Evolutionary conservation across 192 early-diverging fungal genomes (phyloP).

Genomic region (Backusella tarrabulga): DNA sequence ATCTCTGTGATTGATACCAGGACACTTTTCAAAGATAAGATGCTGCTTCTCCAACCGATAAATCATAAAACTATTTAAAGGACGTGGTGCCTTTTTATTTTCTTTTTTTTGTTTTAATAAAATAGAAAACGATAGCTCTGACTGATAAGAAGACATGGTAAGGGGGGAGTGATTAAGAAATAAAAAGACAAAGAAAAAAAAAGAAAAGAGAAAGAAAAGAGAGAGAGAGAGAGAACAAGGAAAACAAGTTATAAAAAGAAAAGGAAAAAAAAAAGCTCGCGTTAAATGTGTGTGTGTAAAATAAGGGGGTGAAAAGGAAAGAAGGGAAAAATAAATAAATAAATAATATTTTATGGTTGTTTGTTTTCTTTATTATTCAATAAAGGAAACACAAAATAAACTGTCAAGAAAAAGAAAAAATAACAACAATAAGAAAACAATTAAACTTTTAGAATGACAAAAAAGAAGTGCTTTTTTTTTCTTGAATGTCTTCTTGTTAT

Average conservation of each 20-base stretch:
- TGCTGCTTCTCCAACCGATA: constrained; percentile 59
- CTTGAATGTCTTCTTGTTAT: too few species aligned
- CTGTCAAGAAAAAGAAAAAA: neutral
- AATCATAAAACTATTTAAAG: constrained; percentile 66
- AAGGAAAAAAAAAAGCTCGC: neutral
- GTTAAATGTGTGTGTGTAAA: neutral
- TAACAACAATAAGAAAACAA: neutral
- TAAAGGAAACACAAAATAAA: neutral
- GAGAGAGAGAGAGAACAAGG: neutral
- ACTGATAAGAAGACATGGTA: neutral
- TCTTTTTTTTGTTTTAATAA: constrained; percentile 5
- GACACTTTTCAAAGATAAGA: constrained; percentile 47
- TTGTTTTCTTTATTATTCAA: neutral
- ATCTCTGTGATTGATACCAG: constrained; percentile 57
- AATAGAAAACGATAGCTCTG: neutral
- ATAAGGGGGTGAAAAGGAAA: neutral
- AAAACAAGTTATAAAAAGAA: neutral
- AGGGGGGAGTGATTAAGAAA: neutral
- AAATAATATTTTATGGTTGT: neutral
- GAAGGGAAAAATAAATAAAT: neutral
- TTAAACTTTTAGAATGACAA: neutral
- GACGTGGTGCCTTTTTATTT: constrained; percentile 33
- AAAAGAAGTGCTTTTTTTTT: neutral
- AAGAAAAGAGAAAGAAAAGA: neutral
- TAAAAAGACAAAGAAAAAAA: neutral